Evolutionary conservation across 352 stramenopile genomes (phyloP).

Genomic region (Pythium aquatile): DNA sequence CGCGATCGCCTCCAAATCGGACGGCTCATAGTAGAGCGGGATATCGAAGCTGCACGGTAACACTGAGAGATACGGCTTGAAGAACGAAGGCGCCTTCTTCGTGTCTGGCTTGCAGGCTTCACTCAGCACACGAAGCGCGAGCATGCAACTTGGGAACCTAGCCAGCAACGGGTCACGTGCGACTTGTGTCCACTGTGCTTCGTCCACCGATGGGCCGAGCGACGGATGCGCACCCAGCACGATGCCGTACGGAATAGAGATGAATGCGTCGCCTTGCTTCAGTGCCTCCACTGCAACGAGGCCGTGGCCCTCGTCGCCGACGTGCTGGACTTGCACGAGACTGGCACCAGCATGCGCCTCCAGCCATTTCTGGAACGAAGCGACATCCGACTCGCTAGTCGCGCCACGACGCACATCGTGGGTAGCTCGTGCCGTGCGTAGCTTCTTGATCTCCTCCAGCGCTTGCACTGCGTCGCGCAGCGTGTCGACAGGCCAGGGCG

Average conservation of each 20-base stretch:
- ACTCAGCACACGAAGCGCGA: conserved; percentile 41
- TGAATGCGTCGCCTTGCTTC: conserved; percentile 29
- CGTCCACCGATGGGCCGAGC: conserved; percentile 19
- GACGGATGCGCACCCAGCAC: conserved; percentile 29
- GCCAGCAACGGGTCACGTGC: conserved; percentile 36
- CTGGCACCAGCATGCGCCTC: conserved; percentile 8
- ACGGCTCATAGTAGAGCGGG: conserved; percentile 45
- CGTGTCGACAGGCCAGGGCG: conserved; percentile 35
- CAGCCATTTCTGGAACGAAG: conserved; percentile 37
- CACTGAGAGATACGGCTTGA: conserved; percentile 44
- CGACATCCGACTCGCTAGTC: conserved; percentile 19
- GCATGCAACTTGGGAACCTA: conserved; percentile 39
- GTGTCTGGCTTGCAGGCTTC: conserved; percentile 24
- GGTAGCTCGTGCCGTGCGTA: conserved; percentile 25
- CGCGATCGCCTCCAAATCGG: conserved; percentile 44
- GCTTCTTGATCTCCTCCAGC: conserved; percentile 30
- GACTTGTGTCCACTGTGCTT: conserved; percentile 28
- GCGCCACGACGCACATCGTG: conserved; percentile 22
- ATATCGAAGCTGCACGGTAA: conserved; percentile 45
- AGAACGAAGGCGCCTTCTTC: conserved; percentile 29
- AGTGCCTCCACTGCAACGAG: conserved; percentile 31
- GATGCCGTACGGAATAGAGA: conserved; percentile 37
- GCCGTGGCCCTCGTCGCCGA: conserved; percentile 32
- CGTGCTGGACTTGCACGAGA: conserved; percentile 25
- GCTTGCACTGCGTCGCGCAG: conserved; percentile 29